Evolutionary conservation across 225 moss, liverwort and hornwort species (phyloP), one percentile per base, ranked within the genome.

Genomic region (Polytrichum formosum): DNA sequence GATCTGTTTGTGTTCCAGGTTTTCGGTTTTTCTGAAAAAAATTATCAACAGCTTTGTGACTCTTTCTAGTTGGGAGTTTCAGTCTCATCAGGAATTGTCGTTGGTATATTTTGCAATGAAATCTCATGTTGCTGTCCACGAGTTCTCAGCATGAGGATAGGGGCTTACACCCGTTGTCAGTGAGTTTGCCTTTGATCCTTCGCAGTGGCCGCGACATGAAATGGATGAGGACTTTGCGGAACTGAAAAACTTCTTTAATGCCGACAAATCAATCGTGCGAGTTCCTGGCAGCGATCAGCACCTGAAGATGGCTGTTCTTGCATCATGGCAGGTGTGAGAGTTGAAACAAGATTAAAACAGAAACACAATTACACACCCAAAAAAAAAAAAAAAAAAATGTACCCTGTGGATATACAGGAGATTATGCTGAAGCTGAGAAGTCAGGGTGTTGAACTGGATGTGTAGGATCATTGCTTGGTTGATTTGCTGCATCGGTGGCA

Each of bases 391-490:
- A 28, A 5, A 28, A 28, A 28, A 5, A 7, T 28, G 46, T 26
- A 2, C 31, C 56, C 70, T 53, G 81, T 69, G n/a, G 37, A 28
- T 56, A 55, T 67, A 6, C 26, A 5, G 63, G 69, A 55, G 26
- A 61, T 58, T 56, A 7, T 53, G 65, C 75, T 75, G 71, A 72
- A 81, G 70, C 82, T 82, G 75, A 74, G 73, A 68, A 21, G 58
- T 81, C 63, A 16, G 65, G 74, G 37, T 82, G 72, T 74, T 71
- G 71, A 69, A 67, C 26, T 83, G 60, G 84, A 70, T 82, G 76
- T 75, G 73, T 92, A 97, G 94, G 97, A 98, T 80, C 97, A 98
- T 84, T 98, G 97, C 76, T 80, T 98, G 84, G 91, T 98, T 54
- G 97, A 98, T 70, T 79, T 98, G 71, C 76, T 98, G 73, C 92